Conservation (phyloP, 2,329 filamentous ascomycete species). For the Didymella exigua region DNA sequence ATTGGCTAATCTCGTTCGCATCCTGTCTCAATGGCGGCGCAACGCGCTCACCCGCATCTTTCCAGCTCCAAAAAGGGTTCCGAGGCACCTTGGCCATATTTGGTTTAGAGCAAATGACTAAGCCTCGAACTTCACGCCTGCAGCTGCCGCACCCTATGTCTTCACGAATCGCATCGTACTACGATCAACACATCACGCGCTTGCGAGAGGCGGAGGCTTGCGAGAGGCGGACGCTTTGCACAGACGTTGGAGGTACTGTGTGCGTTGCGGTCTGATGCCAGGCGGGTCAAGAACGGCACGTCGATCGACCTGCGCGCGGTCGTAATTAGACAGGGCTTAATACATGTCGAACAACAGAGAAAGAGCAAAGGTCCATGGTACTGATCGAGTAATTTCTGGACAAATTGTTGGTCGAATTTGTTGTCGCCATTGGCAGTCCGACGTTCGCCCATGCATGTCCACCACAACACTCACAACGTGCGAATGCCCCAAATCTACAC, state of each 20-base stretch:
- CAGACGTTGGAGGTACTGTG: background rate
- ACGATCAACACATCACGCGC: background rate
- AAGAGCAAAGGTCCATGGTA: background rate
- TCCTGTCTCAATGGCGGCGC: constrained; percentile 30
- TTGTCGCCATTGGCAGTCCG: background rate
- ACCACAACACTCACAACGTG: background rate
- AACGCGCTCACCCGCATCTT: constrained; percentile 13
- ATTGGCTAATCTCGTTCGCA: constrained; percentile 36
- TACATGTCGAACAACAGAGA: background rate
- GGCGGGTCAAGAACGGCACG: background rate
- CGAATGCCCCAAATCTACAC: background rate
- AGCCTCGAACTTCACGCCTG: background rate
- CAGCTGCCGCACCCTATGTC: background rate
- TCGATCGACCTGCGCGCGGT: background rate
- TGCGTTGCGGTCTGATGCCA: background rate
- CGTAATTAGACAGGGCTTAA: background rate
- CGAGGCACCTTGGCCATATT: constrained; percentile 5
- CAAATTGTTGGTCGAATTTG: background rate
- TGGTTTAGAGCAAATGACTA: constrained; percentile 1
- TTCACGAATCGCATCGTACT: background rate
- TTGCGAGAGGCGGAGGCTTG: too few relatives aligned
- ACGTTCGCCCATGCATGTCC: background rate
- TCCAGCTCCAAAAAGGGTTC: constrained; percentile 27
- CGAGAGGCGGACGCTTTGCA: too few relatives aligned
- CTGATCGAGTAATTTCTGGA: background rate